phyloP scores from a whole-genome alignment of 139 green algal genomes.

The Bryopsis sp. region DNA sequence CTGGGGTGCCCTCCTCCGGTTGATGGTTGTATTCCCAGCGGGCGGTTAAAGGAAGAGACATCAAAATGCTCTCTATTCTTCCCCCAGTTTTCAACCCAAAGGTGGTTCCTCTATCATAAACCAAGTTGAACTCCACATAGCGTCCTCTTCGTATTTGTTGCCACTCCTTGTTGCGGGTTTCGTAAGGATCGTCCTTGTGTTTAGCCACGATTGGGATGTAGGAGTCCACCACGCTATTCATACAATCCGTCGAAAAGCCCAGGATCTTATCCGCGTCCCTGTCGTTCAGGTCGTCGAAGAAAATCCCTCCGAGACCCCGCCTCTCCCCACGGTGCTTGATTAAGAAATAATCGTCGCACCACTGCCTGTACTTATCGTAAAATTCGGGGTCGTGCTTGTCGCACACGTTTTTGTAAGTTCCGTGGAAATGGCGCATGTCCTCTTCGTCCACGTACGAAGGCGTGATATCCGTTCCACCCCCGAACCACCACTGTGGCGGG shows the following conservation, averaged over 20 bases:
- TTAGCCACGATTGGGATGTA: slow-evolving; percentile 89
- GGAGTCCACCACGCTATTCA: slow-evolving; percentile 55
- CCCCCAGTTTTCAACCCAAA: slow-evolving; percentile 98
- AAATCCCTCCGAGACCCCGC: slow-evolving; percentile 93
- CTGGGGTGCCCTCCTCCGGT: slow-evolving; percentile 50
- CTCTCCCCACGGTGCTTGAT: slow-evolving; percentile 86
- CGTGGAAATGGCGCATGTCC: slow-evolving; percentile 98
- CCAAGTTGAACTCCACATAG: slow-evolving; percentile 97
- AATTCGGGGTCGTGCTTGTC: slow-evolving; percentile 90
- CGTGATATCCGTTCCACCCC: slow-evolving; percentile 97
- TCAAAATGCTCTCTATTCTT: slow-evolving; percentile 93
- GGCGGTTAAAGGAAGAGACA: slow-evolving; percentile 69
- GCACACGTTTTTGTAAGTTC: slow-evolving; percentile 84
- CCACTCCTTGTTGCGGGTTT: slow-evolving; percentile 84
- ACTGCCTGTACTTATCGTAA: slow-evolving; percentile 90
- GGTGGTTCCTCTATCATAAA: slow-evolving; percentile 93
- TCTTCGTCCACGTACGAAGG: slow-evolving; percentile 86
- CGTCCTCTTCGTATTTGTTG: slow-evolving; percentile 77
- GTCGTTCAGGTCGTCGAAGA: slow-evolving; percentile 97
- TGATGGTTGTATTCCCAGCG: slow-evolving; percentile 84
- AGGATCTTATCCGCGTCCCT: slow-evolving; percentile 56
- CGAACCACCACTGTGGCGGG: slow-evolving; percentile 97
- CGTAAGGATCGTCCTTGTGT: slow-evolving; percentile 88
- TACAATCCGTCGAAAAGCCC: slow-evolving; percentile 69
- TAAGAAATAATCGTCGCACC: slow-evolving; percentile 97